Evolutionary conservation across 2,329 filamentous ascomycete genomes (phyloP).

Genomic region (Acephala macrosclerotiorum): DNA sequence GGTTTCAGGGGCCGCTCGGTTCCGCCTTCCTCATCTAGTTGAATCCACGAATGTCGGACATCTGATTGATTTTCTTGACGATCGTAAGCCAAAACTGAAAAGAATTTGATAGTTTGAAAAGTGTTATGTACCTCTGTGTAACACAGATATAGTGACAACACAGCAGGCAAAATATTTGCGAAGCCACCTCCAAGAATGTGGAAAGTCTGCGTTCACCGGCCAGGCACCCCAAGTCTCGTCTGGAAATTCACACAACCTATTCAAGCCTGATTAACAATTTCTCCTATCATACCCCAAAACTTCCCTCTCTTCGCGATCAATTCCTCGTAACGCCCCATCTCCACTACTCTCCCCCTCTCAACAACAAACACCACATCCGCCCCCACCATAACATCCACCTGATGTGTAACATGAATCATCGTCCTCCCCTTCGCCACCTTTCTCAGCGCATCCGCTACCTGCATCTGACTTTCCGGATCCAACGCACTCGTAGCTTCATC

Average conservation of each 20-base stretch:
- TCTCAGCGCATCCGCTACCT: slow-evolving; percentile 72
- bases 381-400: slow-evolving; percentile 77
- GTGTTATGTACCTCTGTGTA: no score
- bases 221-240: not conserved
- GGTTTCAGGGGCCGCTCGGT: no score
- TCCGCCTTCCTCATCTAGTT: no score
- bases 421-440: slow-evolving; percentile 63
- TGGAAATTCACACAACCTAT: not conserved
- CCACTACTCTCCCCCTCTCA: slow-evolving; percentile 82
- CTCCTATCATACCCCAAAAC: slow-evolving; percentile 44
- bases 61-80: no score
- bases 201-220: no score
- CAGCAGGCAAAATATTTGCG: no score
- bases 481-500: slow-evolving; percentile 82
- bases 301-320: slow-evolving; percentile 72
- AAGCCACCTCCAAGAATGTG: no score
- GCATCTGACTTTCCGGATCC: slow-evolving; percentile 77
- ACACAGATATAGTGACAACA: no score
- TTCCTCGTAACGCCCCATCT: slow-evolving; percentile 79
- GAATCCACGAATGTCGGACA: no score
- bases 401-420: slow-evolving; percentile 78
- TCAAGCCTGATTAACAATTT: not conserved
- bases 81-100: no score
- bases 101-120: no score
- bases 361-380: slow-evolving; percentile 70